Conservation (phyloP, 768 basidiomycete genomes). For the Rhizopogon vinicolor region DNA sequence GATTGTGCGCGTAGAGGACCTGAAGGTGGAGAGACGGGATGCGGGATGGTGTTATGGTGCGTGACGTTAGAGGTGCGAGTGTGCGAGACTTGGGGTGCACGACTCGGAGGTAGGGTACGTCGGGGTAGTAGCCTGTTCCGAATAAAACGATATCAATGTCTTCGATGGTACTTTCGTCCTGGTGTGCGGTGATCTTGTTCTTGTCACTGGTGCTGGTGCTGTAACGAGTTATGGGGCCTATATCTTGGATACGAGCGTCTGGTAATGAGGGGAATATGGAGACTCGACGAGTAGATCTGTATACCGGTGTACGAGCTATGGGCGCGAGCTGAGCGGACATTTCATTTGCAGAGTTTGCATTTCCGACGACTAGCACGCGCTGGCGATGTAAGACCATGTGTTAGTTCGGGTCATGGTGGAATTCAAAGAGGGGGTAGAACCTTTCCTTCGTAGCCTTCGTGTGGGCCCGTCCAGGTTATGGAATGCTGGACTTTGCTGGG, state of each 20-base stretch:
- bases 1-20: constrained; percentile 42
- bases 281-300: constrained; percentile 41
- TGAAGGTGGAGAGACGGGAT: constrained; percentile 42
- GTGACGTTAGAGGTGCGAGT: constrained; percentile 25
- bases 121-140: constrained; percentile 44
- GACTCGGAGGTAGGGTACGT: constrained; percentile 37
- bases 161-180: constrained; percentile 33
- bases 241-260: constrained; percentile 38
- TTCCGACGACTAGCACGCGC: constrained; percentile 45
- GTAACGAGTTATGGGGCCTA: constrained; percentile 36
- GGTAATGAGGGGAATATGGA: constrained; percentile 40
- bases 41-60: constrained; percentile 27
- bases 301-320: constrained; percentile 36
- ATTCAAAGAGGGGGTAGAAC: constrained; percentile 5
- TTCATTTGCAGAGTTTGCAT: constrained; percentile 51
- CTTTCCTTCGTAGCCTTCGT: constrained; percentile 28
- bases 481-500: constrained; percentile 38
- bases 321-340: constrained; percentile 42
- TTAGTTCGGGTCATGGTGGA: not conserved
- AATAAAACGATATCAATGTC: constrained; percentile 40
- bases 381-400: constrained; percentile 9
- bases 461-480: constrained; percentile 36
- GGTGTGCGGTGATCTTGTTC: constrained; percentile 27
- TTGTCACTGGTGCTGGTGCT: constrained; percentile 5
- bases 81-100: constrained; percentile 1